Evolutionary conservation across 2,329 filamentous ascomycete genomes (phyloP).

Genomic region (Talaromyces amestolkiae): DNA sequence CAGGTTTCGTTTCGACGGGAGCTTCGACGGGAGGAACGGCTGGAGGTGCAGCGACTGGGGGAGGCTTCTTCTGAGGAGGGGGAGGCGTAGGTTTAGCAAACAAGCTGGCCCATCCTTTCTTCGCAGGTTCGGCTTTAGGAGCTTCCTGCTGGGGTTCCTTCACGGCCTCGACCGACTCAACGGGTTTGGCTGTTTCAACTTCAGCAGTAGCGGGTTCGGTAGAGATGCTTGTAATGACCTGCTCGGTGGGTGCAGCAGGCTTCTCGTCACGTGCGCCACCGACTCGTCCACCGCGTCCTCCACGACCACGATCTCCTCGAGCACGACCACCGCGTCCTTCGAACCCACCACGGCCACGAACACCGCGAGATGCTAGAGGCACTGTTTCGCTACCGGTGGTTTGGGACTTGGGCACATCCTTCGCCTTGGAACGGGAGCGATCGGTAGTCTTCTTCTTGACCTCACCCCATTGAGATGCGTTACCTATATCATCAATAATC

Average conservation of each 20-base stretch:
- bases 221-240: conserved; percentile 19
- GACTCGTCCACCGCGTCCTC: conserved; percentile 46
- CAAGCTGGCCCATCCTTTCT: conserved; percentile 69
- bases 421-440: conserved; percentile 46
- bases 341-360: conserved; percentile 48
- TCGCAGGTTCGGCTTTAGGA: conserved; percentile 40
- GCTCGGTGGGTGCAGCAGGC: conserved; percentile 24
- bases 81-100: conserved; percentile 62
- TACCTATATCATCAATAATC: conserved; percentile 34
- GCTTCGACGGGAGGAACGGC: conserved; percentile 33
- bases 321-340: conserved; percentile 48
- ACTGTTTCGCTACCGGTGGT: conserved; percentile 35
- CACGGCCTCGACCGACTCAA: conserved; percentile 25
- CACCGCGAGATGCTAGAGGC: conserved; percentile 36
- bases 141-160: conserved; percentile 24
- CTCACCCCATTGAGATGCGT: conserved; percentile 53
- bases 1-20: conserved; percentile 39
- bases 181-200: conserved; percentile 26
- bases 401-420: conserved; percentile 46
- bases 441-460: conserved; percentile 53
- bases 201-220: conserved; percentile 25
- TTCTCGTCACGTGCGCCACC: conserved; percentile 42
- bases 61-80: conserved; percentile 50
- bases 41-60: conserved; percentile 34
- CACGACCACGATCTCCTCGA: conserved; percentile 50